Evolutionary conservation across 192 early-diverging fungal species (phyloP).

Genomic region (Linnemannia zychae): DNA sequence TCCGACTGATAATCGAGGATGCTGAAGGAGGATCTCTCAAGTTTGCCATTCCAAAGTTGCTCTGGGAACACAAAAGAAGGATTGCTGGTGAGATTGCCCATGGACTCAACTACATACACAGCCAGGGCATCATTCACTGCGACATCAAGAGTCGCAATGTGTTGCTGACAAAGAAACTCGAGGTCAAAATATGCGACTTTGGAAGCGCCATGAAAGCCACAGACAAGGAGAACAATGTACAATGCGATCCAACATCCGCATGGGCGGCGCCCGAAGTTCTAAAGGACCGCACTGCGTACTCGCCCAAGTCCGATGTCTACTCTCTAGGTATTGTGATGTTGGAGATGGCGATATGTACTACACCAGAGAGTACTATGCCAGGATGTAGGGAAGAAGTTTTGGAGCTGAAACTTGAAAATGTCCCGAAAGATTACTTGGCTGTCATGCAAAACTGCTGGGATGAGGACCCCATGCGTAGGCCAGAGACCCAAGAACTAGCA

Average conservation of each 20-base stretch:
- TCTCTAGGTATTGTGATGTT: constrained; percentile 25
- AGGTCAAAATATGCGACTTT: constrained; percentile 14
- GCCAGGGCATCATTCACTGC: constrained; percentile 14
- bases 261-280: constrained; percentile 12
- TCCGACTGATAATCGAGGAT: background rate
- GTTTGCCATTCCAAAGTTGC: background rate
- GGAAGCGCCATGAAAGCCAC: constrained; percentile 3
- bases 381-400: background rate
- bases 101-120: constrained; percentile 5
- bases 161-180: background rate
- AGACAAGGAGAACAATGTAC: background rate
- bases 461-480: constrained; percentile 4
- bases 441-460: constrained; percentile 16
- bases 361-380: background rate
- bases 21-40: background rate
- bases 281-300: constrained; percentile 5
- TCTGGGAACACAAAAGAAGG: background rate
- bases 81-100: background rate
- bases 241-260: background rate
- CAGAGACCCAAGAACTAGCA: background rate
- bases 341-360: background rate
- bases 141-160: constrained; percentile 20
- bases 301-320: constrained; percentile 25
- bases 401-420: background rate
- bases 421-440: background rate